These are phyloP conservation scores for Taiozyma onychis DNA, from an alignment of 1,139 yeast genomes.

Conservation along the genomic window DNA sequence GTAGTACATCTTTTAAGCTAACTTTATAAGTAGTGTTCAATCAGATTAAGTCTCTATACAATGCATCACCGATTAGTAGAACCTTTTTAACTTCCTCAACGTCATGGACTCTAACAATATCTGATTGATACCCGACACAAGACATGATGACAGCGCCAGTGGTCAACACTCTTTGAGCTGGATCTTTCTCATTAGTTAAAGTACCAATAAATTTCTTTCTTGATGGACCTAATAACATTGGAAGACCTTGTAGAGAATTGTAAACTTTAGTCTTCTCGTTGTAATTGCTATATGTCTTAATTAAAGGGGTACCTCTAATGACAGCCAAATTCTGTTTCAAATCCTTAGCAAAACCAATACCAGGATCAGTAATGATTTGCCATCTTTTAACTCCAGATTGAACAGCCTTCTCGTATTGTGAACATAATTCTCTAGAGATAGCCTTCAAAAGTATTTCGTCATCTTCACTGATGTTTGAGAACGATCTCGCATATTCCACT, in stretches of 20 bases:
- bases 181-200: conserved; percentile 41
- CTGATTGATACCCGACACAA: conserved; percentile 67
- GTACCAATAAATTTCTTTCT: conserved; percentile 83
- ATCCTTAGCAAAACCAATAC: conserved; percentile 88
- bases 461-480: conserved; percentile 21
- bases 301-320: conserved; percentile 49
- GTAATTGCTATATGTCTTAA: conserved; percentile 46
- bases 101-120: conserved; percentile 88
- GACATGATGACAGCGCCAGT: conserved; percentile 76
- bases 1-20: not conserved
- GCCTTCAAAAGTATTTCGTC: conserved; percentile 34
- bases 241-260: conserved; percentile 36
- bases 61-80: conserved; percentile 68
- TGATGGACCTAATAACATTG: conserved; percentile 80
- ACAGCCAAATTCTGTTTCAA: conserved; percentile 61
- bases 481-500: conserved; percentile 28
- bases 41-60: conserved; percentile 40
- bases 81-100: conserved; percentile 63
- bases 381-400: conserved; percentile 68
- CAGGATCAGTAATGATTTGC: conserved; percentile 93
- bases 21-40: not conserved
- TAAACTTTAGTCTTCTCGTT: conserved; percentile 20
- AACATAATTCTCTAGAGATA: conserved; percentile 62
- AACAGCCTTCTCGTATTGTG: conserved; percentile 52
- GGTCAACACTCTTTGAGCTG: conserved; percentile 63